A percentile compares a stretch with the other conserved stretches of the same genome.
These are phyloP conservation scores for Bolboschoenus planiculmis DNA, from an alignment of 176 grass and related monocot species.

Conservation along the genomic window DNA sequence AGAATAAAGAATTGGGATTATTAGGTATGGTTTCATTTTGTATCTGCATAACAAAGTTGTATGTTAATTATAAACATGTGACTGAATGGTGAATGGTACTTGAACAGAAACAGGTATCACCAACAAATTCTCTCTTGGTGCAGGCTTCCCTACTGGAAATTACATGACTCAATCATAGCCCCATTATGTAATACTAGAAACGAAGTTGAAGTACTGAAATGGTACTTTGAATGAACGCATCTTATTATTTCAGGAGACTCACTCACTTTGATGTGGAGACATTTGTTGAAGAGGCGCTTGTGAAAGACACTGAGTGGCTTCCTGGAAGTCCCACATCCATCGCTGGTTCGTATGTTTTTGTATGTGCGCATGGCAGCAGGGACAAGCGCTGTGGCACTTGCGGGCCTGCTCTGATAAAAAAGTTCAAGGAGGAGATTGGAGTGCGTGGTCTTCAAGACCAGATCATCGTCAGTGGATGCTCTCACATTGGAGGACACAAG, in stretches of 20 bases:
- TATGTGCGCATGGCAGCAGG: constrained; percentile 81
- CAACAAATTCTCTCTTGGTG: background rate
- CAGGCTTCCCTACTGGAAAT: background rate
- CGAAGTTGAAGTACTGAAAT: background rate
- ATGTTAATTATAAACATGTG: background rate
- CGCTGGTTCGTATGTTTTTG: constrained; percentile 74
- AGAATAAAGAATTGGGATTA: background rate
- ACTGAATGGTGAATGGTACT: background rate
- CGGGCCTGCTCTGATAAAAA: constrained; percentile 71
- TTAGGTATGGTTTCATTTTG: background rate
- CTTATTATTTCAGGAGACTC: constrained; percentile 52
- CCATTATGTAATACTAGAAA: background rate
- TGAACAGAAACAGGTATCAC: background rate
- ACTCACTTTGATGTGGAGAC: constrained; percentile 79
- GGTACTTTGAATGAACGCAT: background rate
- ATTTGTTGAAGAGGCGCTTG: constrained; percentile 92
- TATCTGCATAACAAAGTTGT: background rate
- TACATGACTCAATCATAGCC: background rate
- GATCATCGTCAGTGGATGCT: constrained; percentile 72
- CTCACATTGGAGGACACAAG: constrained; percentile 92
- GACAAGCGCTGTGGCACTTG: constrained; percentile 88
- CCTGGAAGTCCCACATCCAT: constrained; percentile 58
- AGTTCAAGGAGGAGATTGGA: constrained; percentile 74
- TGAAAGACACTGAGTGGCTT: constrained; percentile 80
- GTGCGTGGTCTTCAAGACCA: constrained; percentile 42